Percentiles rank a stretch among this genome's conserved stretches.
Conservation (phyloP, 2,329 filamentous ascomycete genomes). For the Curvularia spicifera region DNA sequence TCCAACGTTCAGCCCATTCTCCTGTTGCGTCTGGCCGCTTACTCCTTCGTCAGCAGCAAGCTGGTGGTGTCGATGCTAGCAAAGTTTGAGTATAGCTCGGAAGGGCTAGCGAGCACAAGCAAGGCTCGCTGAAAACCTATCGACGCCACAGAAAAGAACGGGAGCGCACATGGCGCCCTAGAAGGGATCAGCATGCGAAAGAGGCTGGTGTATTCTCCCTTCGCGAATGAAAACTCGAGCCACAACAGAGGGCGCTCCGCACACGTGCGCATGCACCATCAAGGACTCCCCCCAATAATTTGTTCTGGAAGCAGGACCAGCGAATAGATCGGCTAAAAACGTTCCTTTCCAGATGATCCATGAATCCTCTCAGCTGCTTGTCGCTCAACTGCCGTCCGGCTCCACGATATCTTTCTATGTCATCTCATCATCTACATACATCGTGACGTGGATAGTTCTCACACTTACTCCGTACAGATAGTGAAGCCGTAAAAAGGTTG, state of each 20-base stretch:
- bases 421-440: not conserved
- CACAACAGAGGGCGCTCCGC: not conserved
- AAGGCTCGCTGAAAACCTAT: not conserved
- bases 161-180: slow-evolving; percentile 18
- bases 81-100: not conserved
- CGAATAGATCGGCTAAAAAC: not conserved
- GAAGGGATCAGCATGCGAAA: slow-evolving; percentile 13
- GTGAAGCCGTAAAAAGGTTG: not conserved
- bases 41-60: not conserved
- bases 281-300: not conserved
- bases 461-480: not conserved
- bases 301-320: not conserved
- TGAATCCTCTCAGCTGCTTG: not conserved
- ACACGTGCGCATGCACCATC: not conserved
- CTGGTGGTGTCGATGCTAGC: not conserved
- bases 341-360: not conserved
- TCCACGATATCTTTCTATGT: not conserved
- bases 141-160: slow-evolving; percentile 9
- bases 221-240: slow-evolving; percentile 14
- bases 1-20: not conserved
- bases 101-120: not conserved
- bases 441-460: not conserved
- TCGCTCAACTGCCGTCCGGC: not conserved
- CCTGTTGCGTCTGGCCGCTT: not conserved
- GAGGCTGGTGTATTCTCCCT: slow-evolving; percentile 5